Evolutionary conservation across 2,329 filamentous ascomycete genomes (phyloP).

Genomic region (Macroventuria anomochaeta): DNA sequence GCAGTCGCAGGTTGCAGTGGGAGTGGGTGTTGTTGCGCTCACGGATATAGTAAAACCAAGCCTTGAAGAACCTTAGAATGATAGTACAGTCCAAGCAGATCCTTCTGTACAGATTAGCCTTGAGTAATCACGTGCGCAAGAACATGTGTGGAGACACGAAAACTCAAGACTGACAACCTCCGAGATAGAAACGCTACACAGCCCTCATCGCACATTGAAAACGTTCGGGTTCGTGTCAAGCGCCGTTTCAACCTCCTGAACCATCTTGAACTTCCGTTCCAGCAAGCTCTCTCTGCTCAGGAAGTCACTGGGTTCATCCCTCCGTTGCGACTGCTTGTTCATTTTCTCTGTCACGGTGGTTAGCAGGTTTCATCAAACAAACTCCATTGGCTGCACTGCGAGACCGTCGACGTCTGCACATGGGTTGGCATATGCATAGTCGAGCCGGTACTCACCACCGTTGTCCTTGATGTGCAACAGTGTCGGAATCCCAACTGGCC

Average conservation of each 20-base stretch:
- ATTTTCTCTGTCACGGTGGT: background rate
- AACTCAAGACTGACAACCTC: no score
- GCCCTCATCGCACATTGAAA: background rate
- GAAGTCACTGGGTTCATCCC: background rate
- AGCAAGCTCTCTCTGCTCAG: background rate
- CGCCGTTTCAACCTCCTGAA: background rate
- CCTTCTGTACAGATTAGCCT: no score
- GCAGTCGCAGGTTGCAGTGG: no score
- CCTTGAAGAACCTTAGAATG: no score
- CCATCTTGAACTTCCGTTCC: background rate
- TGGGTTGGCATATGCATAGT: background rate
- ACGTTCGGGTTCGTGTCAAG: background rate
- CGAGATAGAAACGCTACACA: background rate
- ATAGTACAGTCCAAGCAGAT: no score
- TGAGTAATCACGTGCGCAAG: no score
- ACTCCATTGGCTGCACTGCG: background rate
- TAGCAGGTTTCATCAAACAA: background rate
- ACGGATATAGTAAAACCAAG: no score
- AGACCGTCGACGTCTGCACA: background rate
- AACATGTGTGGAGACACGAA: no score
- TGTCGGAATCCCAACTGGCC: background rate
- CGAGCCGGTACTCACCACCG: background rate
- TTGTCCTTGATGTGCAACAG: background rate
- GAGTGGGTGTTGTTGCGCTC: no score
- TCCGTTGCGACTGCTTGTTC: background rate